Evolutionary conservation across 2,329 filamentous ascomycete species (phyloP), one percentile per base, ranked within the genome.

Genomic region (Fusarium nematophilum): DNA sequence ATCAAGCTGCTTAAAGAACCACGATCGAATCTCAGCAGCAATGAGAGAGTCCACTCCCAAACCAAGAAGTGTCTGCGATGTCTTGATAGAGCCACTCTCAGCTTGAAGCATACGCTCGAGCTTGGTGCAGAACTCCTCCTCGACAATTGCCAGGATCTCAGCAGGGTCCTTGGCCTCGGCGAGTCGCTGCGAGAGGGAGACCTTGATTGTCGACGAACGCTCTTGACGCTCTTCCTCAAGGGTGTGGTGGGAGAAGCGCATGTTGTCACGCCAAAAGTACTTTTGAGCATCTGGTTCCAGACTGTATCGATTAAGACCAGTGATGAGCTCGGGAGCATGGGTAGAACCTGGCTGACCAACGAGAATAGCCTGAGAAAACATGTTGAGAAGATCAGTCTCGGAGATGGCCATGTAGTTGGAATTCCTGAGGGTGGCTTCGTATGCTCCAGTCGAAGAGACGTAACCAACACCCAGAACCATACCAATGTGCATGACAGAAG

Each of bases 1-100:
- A 0, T 77, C 60, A 0, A 70, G 42, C 11, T 79, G 70, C 44
- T 81, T 81, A 18, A 78, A 42, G 58, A 84, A 82, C 82, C 82
- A 86, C 2, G 77, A 71, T 2, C 81, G 75, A 2, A 80, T 77
- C 72, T 71, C 70, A 1, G 74, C 71, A n/a, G 72, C 72, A 0
- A 74, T 57, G 8, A 76, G 52, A 0, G 71, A 71, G 45, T 75
- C 73, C 7, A 73, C 56, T 1, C 71, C 72, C 3, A 71, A 56
- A 4, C 71, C 66, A 7, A 46, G 25, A 9, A 49, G 37, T 2
- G 47, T 29, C 9, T 30, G 9, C 21, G 31, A 34, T 8, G 26
- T 23, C 8, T 45, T 38, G 42, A 26, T 53, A 17, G 21, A 10
- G 29, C 53, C 8, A 42, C 30, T 15, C 34, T 43, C 40, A 17